phyloP scores from a whole-genome alignment of 179 eudicot genomes.

The Silene vulgaris region DNA sequence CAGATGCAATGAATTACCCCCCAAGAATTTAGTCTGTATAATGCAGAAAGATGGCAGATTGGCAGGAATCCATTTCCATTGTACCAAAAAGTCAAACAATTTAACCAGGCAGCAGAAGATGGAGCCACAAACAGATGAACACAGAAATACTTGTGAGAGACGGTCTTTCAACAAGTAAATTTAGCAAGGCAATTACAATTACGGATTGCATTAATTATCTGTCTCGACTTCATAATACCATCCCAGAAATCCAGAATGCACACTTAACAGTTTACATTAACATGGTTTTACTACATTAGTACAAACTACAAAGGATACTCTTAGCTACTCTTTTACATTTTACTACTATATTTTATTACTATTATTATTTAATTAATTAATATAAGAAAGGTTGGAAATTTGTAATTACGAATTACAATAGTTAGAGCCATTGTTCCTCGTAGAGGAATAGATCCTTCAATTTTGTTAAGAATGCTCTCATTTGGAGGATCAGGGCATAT shows the following conservation, averaged over 20 bases:
- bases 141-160: no score
- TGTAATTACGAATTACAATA: slow-evolving; percentile 34
- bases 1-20: no score
- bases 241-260: slow-evolving; percentile 29
- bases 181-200: slow-evolving; percentile 1
- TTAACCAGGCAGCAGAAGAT: no score
- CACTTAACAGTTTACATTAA: slow-evolving; percentile 22
- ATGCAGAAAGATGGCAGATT: no score
- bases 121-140: background rate
- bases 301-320: slow-evolving; percentile 7
- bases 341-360: no score
- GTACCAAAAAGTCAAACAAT: no score
- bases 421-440: slow-evolving; percentile 16
- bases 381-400: background rate
- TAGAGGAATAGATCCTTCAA: slow-evolving; percentile 14
- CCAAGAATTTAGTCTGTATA: no score
- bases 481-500: slow-evolving; percentile 12
- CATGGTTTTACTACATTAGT: slow-evolving; percentile 24
- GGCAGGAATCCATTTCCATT: no score
- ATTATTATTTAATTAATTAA: background rate
- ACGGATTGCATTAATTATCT: slow-evolving; percentile 17
- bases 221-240: slow-evolving; percentile 14
- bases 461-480: background rate
- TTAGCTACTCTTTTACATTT: slow-evolving; percentile 24
- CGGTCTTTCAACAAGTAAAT: background rate